phyloP scores from a whole-genome alignment of 257 asterid species.

The Capsicum rhomboideum region DNA sequence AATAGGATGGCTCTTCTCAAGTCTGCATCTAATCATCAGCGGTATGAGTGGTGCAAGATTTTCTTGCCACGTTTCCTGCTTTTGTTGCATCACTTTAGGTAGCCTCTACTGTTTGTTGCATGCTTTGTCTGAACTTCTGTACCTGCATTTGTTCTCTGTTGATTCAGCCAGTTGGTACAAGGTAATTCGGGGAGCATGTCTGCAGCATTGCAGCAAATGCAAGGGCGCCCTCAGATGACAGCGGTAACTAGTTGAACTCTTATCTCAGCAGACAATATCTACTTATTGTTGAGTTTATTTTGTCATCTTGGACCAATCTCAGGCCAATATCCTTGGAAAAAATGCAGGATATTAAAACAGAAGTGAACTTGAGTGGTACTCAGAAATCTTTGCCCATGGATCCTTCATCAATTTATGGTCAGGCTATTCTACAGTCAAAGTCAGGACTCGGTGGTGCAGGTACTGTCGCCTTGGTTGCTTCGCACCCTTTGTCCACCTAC shows the following conservation, averaged over 20 bases:
- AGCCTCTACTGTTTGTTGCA: neutral
- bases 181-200: slow-evolving; percentile 83
- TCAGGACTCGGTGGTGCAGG: slow-evolving; percentile 96
- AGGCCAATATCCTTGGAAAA: slow-evolving; percentile 6
- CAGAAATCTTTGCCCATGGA: slow-evolving; percentile 85
- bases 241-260: slow-evolving; percentile 33
- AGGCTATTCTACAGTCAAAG: slow-evolving; percentile 88
- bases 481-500: neutral
- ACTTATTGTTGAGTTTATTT: neutral
- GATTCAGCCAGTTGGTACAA: slow-evolving; percentile 85
- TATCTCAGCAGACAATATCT: neutral
- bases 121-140: neutral
- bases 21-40: slow-evolving; percentile 85
- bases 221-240: slow-evolving; percentile 82
- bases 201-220: slow-evolving; percentile 97
- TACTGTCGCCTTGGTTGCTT: slow-evolving; percentile 15
- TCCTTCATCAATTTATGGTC: slow-evolving; percentile 89
- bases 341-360: slow-evolving; percentile 69
- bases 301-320: slow-evolving; percentile 10
- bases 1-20: slow-evolving; percentile 93
- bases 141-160: slow-evolving; percentile 8
- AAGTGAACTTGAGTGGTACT: slow-evolving; percentile 56
- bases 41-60: slow-evolving; percentile 38
- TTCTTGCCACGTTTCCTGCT: neutral
- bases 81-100: neutral